Conservation (phyloP, 1,284 basidiomycete genomes). For the Leccinum pallidistipes region DNA sequence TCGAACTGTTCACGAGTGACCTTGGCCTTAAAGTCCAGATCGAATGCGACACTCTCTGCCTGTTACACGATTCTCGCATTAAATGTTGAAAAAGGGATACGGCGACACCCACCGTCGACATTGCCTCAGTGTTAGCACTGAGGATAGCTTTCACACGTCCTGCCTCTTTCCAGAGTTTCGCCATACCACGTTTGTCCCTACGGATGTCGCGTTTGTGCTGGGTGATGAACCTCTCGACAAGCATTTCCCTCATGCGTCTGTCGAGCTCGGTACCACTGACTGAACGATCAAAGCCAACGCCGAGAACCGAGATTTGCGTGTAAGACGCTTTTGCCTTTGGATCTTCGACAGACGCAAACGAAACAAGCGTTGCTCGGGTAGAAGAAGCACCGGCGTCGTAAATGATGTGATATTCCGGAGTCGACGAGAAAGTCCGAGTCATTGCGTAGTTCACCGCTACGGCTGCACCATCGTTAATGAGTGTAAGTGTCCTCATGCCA, state of each 20-base stretch:
- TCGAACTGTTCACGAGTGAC: constrained; percentile 83
- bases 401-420: constrained; percentile 86
- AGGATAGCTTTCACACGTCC: constrained; percentile 89
- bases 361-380: constrained; percentile 84
- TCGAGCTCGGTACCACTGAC: constrained; percentile 87
- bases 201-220: constrained; percentile 66
- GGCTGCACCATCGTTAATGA: constrained; percentile 93
- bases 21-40: constrained; percentile 86
- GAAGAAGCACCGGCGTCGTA: constrained; percentile 93
- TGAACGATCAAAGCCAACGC: constrained; percentile 79
- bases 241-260: constrained; percentile 77
- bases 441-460: constrained; percentile 96
- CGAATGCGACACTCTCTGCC: constrained; percentile 88
- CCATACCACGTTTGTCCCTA: constrained; percentile 84
- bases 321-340: constrained; percentile 52
- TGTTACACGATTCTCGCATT: constrained; percentile 30
- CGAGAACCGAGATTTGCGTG: constrained; percentile 75
- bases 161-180: constrained; percentile 93
- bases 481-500: constrained; percentile 79
- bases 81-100: not conserved
- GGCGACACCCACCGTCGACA: constrained; percentile 55
- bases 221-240: constrained; percentile 74
- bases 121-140: constrained; percentile 88
- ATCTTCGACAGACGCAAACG: constrained; percentile 63
- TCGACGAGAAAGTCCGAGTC: constrained; percentile 80